Base-by-base conservation (phyloP, 306 rosid genomes). In the Lathyrus oleraceus region DNA sequence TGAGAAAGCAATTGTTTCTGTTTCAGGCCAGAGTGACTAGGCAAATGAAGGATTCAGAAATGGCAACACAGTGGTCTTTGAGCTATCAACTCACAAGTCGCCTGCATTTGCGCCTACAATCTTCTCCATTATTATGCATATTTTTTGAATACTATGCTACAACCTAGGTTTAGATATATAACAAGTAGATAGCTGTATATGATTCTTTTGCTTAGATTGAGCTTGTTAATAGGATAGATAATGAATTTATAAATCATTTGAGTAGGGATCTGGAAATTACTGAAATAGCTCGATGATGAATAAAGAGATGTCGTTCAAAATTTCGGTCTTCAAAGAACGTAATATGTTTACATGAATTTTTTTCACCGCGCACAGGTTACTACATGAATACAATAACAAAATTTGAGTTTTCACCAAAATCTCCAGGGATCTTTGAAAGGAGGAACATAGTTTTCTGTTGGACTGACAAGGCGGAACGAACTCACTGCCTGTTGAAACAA, bases 381-480 rank as follows among this genome's bases (percentile, higher is more conserved):
- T 39, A 68, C 71, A 39, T 13, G 45, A 73, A 68, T 71, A 61
- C 71, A 73, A 30, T 42, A 8, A 56, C 53, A 72, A 84, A 75
- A 32, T 28, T 32, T n/a, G 72, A 56, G 30, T 17, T 58, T 78
- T 85, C 85, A 95, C 99, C 99, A 95, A 87, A 95, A 91, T 82
- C 97, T 86, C 97, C 99, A 95, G 2, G 96, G 99, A 85, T 91
- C 99, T 86, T 89, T 87, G 86, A 36, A 89, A 16, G 99, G 97
- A 79, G 99, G 97, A 67, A 91, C 92, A 69, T 95, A 91, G 28
- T 89, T 75, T 76, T 91, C 88, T 0, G 96, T 89, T 10, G 99
- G 92, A 27, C 85, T 82, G 17, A 85, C 74, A 58, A 95, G 97
- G 44, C 87, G 92, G 79, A 91, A 95, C n/a, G 99, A 95, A 65